Conservation (phyloP, 2,329 filamentous ascomycete species). For the Colletotrichum eleusines region DNA sequence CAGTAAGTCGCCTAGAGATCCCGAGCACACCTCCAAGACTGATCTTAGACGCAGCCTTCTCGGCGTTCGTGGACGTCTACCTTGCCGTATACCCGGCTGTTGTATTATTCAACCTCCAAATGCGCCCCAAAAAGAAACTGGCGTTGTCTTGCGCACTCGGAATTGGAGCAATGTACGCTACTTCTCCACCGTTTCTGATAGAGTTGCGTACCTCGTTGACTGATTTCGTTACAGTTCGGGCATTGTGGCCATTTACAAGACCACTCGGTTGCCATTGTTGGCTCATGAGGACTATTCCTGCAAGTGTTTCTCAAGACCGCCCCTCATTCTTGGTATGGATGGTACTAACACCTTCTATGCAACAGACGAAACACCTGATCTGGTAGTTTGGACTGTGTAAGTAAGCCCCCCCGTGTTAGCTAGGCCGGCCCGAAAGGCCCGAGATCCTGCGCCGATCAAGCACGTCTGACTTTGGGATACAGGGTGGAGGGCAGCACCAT, state of each 20-base stretch:
- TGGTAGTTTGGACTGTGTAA: conserved; percentile 61
- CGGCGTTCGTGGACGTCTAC: conserved; percentile 55
- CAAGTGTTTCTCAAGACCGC: background rate
- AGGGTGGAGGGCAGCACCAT: conserved; percentile 52
- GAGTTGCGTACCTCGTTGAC: background rate
- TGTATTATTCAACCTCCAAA: conserved; percentile 53
- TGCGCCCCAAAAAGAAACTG: conserved; percentile 56
- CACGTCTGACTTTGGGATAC: background rate
- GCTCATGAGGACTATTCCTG: conserved; percentile 45
- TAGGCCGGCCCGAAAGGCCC: background rate
- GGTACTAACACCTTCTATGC: background rate
- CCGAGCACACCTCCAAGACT: accelerated
- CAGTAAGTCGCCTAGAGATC: conserved; percentile 45
- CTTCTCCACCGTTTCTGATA: background rate
- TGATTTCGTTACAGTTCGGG: conserved; percentile 40
- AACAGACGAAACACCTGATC: conserved; percentile 53
- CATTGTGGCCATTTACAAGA: conserved; percentile 50
- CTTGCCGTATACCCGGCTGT: conserved; percentile 57
- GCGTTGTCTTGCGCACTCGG: conserved; percentile 54
- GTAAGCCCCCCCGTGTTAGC: background rate
- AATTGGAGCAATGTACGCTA: conserved; percentile 53
- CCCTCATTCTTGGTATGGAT: background rate
- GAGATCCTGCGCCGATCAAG: background rate
- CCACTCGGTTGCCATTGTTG: conserved; percentile 51
- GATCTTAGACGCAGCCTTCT: conserved; percentile 46